Percentiles rank a stretch among this genome's conserved stretches.
phyloP scores from a whole-genome alignment of 176 grass and related monocot species.

The Aegilops speltoides region DNA sequence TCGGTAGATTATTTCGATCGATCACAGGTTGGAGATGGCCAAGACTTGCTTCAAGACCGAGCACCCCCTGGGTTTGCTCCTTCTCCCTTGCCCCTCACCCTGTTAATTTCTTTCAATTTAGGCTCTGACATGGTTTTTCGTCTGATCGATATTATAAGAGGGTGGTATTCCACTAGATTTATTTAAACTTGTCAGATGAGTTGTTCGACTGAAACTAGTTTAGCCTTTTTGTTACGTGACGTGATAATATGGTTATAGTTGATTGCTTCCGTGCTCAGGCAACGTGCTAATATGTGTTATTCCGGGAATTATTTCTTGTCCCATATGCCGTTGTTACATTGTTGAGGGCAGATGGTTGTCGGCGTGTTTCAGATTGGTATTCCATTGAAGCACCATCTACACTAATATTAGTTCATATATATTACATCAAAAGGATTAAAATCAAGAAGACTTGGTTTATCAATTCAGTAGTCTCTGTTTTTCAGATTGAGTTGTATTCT shows the following conservation, averaged over 20 bases:
- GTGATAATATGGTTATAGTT: neutral
- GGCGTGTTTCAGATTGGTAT: neutral
- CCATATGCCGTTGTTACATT: neutral
- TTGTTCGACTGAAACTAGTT: neutral
- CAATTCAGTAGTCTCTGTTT: neutral
- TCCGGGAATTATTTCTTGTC: neutral
- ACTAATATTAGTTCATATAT: neutral
- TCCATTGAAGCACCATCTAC: neutral
- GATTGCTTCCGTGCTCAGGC: neutral
- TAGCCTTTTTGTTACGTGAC: neutral
- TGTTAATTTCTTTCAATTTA: slow-evolving; percentile 6
- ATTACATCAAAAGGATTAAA: neutral
- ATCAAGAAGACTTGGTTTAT: neutral
- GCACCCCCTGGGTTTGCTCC: slow-evolving; percentile 50
- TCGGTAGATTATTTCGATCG: neutral
- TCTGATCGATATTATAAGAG: neutral
- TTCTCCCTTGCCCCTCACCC: neutral
- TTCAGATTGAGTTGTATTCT: neutral
- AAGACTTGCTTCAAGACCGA: slow-evolving; percentile 60
- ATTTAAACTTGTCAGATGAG: neutral
- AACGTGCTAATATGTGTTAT: neutral
- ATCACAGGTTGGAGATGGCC: slow-evolving; percentile 51
- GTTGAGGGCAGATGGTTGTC: neutral
- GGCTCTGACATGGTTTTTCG: neutral
- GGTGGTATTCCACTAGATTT: neutral